These are phyloP conservation scores for Candida wancherniae DNA, from an alignment of 805 yeast genomes.

Conservation along the genomic window DNA sequence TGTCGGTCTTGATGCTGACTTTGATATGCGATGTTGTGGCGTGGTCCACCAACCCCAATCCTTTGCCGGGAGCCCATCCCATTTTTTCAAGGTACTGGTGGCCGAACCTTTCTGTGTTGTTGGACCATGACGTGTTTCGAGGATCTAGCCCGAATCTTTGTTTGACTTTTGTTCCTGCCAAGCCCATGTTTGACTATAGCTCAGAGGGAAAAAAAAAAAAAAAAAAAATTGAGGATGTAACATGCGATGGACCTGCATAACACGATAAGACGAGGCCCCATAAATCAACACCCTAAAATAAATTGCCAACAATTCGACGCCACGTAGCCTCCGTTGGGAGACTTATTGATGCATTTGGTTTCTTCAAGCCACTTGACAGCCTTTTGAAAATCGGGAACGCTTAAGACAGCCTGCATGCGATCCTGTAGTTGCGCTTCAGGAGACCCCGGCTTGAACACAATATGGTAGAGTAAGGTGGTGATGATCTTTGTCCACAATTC, in stretches of 20 bases:
- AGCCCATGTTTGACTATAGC: constrained; percentile 52
- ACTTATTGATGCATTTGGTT: constrained; percentile 35
- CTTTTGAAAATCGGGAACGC: constrained; percentile 22
- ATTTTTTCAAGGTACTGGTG: constrained; percentile 73
- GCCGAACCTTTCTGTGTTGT: constrained; percentile 78
- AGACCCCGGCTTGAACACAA: constrained; percentile 37
- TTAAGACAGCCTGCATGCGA: constrained; percentile 27
- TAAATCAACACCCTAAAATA: constrained; percentile 24
- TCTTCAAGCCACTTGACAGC: constrained; percentile 39
- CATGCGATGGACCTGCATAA: constrained; percentile 10
- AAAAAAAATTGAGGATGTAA: constrained; percentile 2
- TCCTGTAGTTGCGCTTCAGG: constrained; percentile 18
- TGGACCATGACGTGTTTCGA: constrained; percentile 91
- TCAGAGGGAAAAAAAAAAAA: constrained; percentile 1
- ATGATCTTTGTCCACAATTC: constrained; percentile 58
- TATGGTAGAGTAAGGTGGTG: constrained; percentile 36
- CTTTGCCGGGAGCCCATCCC: constrained; percentile 93
- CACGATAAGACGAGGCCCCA: constrained; percentile 1
- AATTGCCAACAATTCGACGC: constrained; percentile 44
- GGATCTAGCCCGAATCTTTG: constrained; percentile 92
- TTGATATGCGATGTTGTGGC: constrained; percentile 79
- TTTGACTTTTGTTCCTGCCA: constrained; percentile 74
- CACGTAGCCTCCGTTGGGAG: constrained; percentile 37
- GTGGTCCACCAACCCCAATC: constrained; percentile 67
- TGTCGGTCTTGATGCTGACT: constrained; percentile 77